Evolutionary conservation across 1,284 basidiomycete genomes (phyloP), one percentile per base, ranked within the genome.

Genomic region (Clitocybe nebularis): DNA sequence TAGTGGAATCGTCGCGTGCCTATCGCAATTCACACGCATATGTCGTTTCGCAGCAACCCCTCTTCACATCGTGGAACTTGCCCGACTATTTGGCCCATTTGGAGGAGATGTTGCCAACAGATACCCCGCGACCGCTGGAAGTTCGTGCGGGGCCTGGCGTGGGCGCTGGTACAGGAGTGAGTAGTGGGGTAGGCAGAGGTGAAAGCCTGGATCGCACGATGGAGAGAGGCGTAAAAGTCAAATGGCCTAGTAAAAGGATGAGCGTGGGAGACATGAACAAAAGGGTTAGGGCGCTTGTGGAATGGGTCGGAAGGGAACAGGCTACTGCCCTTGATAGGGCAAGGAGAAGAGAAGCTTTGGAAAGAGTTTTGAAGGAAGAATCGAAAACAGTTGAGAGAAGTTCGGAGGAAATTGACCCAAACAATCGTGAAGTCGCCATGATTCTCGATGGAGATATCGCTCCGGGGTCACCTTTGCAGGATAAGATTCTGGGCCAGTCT

Each of bases 211-310:
- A 84, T 45, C 67, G 71, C 50, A 80, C 75, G 5, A 74, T 82
- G 52, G 94, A 97, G 62, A 76, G 91, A 29, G 89, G 93, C 1
- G 91, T 93, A 17, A 89, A 92, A 61, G 87, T 97, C 45, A 89
- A 90, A 54, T 99, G 92, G 83, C 95, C 95, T 0, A 80, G 82
- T 49, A 95, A 96, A 63, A 77, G 95, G 39, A 93, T 87, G 77
- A 96, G 93, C 52, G 84, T 95, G 17, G 86, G 84, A 13, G 95
- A 99, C 61, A 96, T 99, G 92, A 89, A 93, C 62, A 97, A 98
- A 68, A 82, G 95, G 14, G 92, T 96, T 14, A 76, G 92, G 34
- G 82, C 87, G 43, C 77, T 98, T 45, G 80, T 95, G 24, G 95
- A 98, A 57, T 98, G 92, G 81, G 90, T 93, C 9, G 87, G 85